Percentiles rank a stretch among this genome's conserved stretches.
These are phyloP conservation scores for Drechslera avenae DNA, from an alignment of 2,329 filamentous ascomycete species.

Conservation along the genomic window DNA sequence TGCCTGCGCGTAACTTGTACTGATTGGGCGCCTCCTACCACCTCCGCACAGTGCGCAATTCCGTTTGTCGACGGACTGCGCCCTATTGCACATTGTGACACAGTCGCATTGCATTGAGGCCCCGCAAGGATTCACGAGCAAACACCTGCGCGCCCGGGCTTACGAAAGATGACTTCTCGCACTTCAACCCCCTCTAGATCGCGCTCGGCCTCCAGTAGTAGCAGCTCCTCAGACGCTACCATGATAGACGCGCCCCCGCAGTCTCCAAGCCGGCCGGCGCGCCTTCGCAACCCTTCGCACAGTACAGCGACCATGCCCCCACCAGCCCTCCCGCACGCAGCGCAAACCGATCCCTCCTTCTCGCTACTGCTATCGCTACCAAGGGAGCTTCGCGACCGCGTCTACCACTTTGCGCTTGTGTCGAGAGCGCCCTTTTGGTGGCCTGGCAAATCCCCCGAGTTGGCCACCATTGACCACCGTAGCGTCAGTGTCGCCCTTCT, in stretches of 20 bases:
- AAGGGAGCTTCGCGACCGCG: conserved; percentile 44
- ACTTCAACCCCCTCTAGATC: conserved; percentile 38
- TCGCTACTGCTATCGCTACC: conserved; percentile 45
- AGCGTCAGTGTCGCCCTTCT: conserved; percentile 37
- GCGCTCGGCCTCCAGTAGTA: conserved; percentile 38
- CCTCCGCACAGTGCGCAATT: not conserved
- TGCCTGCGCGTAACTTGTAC: not conserved
- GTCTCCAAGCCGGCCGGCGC: conserved; percentile 32
- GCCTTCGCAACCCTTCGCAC: conserved; percentile 32
- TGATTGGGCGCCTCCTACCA: not conserved
- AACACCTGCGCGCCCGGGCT: conserved; percentile 1
- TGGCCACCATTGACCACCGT: conserved; percentile 12
- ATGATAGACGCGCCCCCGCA: conserved; percentile 42
- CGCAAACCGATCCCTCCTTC: conserved; percentile 30
- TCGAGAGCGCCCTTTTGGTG: conserved; percentile 44
- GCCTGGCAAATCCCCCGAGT: conserved; percentile 27
- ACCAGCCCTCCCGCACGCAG: not conserved
- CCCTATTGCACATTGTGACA: not conserved
- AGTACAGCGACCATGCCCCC: conserved; percentile 13
- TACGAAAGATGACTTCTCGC: conserved; percentile 34
- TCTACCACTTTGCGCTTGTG: conserved; percentile 42
- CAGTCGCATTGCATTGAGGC: conserved; percentile 4
- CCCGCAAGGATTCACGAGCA: conserved; percentile 15
- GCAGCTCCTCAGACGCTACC: conserved; percentile 39
- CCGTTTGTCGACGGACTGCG: not conserved